Conservation (phyloP, 306 rosid genomes). For the Cucurbita argyrosperma region DNA sequence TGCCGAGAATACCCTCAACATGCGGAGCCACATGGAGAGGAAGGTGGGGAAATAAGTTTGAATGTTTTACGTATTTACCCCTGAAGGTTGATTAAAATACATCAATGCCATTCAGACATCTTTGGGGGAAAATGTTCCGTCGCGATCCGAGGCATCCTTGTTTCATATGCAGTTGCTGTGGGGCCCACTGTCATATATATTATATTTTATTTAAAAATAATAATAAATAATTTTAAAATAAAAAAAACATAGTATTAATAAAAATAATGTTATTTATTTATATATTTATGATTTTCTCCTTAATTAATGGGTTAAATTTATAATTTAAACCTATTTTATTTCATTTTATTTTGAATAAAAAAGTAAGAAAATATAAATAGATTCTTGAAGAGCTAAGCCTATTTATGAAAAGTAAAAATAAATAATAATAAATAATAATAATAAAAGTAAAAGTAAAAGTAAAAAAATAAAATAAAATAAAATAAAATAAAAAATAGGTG, state of each 20-base stretch:
- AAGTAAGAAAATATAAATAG: neutral
- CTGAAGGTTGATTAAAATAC: neutral
- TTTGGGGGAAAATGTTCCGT: neutral
- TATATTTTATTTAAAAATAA: neutral
- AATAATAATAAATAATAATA: neutral
- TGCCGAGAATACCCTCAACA: neutral
- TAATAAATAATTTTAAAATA: neutral
- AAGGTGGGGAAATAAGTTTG: neutral
- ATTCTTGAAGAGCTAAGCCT: neutral
- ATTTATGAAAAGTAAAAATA: neutral
- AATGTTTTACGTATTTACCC: neutral
- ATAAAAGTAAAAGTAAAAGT: neutral
- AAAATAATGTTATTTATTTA: no score
- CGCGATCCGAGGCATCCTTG: neutral
- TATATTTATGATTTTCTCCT: no score
- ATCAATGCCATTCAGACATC: neutral
- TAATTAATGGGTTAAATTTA: no score
- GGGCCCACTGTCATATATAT: neutral
- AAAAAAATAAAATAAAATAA: no score
- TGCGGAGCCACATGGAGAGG: neutral
- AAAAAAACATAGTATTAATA: neutral
- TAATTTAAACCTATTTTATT: neutral
- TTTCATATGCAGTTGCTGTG: neutral
- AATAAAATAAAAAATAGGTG: neutral
- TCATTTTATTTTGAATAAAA: neutral